Base-by-base conservation (phyloP, 345 rosid species). In the Pugionium cornutum region DNA sequence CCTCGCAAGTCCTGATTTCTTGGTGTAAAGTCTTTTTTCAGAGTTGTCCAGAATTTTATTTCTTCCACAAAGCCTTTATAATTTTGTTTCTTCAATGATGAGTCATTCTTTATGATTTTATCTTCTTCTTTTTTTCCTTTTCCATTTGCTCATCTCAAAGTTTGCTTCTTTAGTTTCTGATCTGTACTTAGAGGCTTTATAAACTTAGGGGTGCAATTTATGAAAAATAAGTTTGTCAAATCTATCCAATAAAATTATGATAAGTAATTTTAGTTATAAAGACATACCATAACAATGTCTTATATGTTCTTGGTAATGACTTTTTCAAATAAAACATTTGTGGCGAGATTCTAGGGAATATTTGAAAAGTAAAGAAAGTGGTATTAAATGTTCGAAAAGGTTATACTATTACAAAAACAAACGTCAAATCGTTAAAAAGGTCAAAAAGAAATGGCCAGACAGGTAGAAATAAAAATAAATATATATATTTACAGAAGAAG, bases 1-100 rank as follows among this genome's bases (percentile, higher is more conserved):
- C 64, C 84, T 95, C 53, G 79, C 81, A 9, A 75, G 83, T 68
- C 83, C 83, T 1, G 84, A 83, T 77, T 72, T 80, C 47, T 56
- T 62, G 36, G 70, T 33, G n/a, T 68, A 9, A 68, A 27, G 45
- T 76, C 28, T 75, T 26, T 67, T 37, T 7, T 52, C 53, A 30
- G 5, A 52, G 26, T 41, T 44, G 7, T 49, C 6, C 4, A 4
- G 31, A 43, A 46, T 36, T 45, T 44, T 40, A 1, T n/a, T 68
- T 58, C 26, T 40, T 59, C 25, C 7, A 25, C 7, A 47, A 18
- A 18, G 18, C 26, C 7, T 58, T 7, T 2, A 42, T 50, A 52
- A 50, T 58, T 30, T 26, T 47, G 30, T 58, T 30, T 7, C 52
- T 58, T 66, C 63, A 42, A 36, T 36, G 43, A 56, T 49, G 60